Evolutionary conservation across 2,329 filamentous ascomycete species (phyloP).

Genomic region (Clarireedia monteithiana): DNA sequence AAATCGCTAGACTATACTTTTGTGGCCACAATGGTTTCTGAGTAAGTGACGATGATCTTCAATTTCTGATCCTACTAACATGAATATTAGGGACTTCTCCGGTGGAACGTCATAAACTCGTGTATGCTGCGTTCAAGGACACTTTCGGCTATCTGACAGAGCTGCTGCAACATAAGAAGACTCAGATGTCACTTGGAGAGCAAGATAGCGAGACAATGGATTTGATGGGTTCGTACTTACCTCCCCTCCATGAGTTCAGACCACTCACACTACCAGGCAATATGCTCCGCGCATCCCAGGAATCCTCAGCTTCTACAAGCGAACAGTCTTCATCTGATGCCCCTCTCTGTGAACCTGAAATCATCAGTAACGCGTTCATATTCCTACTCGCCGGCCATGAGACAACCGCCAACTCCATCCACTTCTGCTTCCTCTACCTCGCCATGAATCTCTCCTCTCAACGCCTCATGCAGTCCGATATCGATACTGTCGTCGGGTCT

Average conservation of each 20-base stretch:
- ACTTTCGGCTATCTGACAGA: constrained; percentile 45
- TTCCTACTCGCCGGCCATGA: constrained; percentile 30
- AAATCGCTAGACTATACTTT: not conserved
- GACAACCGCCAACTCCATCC: constrained; percentile 27
- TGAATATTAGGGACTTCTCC: constrained; percentile 25
- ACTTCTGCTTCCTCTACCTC: constrained; percentile 25
- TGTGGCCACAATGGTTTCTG: constrained; percentile 38
- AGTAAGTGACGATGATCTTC: constrained; percentile 19
- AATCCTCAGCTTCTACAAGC: not conserved
- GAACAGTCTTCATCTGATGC: not conserved
- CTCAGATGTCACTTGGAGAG: constrained; percentile 18
- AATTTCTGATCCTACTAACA: not conserved
- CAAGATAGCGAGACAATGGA: constrained; percentile 21
- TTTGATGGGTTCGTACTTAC: constrained; percentile 14
- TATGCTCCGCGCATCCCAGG: constrained; percentile 19
- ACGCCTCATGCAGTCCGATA: constrained; percentile 19
- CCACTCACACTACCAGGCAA: constrained; percentile 3
- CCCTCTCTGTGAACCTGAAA: constrained; percentile 21
- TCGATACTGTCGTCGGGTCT: constrained; percentile 23
- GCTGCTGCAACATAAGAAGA: constrained; percentile 33
- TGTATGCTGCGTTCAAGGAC: constrained; percentile 36
- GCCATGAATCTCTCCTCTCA: constrained; percentile 18
- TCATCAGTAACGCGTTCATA: constrained; percentile 28
- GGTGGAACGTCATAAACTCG: constrained; percentile 34
- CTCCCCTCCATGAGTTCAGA: too few relatives aligned